Base-by-base conservation (phyloP, 768 basidiomycete species). In the Suillus subluteus region DNA sequence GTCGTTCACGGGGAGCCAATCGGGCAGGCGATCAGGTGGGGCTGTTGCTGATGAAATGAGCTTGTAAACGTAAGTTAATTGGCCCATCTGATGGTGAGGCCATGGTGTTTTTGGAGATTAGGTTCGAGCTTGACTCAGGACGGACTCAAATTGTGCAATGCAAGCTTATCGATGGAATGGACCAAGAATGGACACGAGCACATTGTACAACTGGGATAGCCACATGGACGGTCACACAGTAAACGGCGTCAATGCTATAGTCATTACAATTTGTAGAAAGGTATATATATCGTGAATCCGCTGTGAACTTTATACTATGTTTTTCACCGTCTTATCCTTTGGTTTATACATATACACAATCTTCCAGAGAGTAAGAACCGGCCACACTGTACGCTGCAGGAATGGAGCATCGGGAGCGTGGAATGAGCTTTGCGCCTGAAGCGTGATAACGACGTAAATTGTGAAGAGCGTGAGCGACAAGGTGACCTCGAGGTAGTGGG, bases 1-100 rank as follows among this genome's bases (percentile, higher is more conserved):
- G n/a, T 77, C 70, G 65, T 84, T 87, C 55, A 88, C 13, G 23
- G 86, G 86, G 37, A 88, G 79, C 3, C 68, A 71, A 4, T 78
- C 74, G 12, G 87, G 86, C 16, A 87, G 75, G 1, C 76, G 78
- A 11, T 73, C 72, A 40, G 76, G 69, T 0, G 82, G 80, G n/a
- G 83, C 76, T 8, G 80, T 69, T 9, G 81, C 77, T 50, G 78
- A 72, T 15, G 82, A 79, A 40, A 88, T 74, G 67, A 91, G 82
- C 70, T 90, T 91, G 80, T 90, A 91, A 67, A 90, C 62, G 74
- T 87, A 88, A 3, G 78, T 82, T 5, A 86, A 54, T 63, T 44
- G 58, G 62, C 26, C 26, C 35, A 44, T 56, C 55, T 37, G 37
- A 37, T 37, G 37, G 37, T 37, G 37, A 9, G 37, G 37, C 37